Percentiles rank a stretch among this genome's conserved stretches.
phyloP scores from a whole-genome alignment of 306 rosid species.

The Arachis hypogaea region DNA sequence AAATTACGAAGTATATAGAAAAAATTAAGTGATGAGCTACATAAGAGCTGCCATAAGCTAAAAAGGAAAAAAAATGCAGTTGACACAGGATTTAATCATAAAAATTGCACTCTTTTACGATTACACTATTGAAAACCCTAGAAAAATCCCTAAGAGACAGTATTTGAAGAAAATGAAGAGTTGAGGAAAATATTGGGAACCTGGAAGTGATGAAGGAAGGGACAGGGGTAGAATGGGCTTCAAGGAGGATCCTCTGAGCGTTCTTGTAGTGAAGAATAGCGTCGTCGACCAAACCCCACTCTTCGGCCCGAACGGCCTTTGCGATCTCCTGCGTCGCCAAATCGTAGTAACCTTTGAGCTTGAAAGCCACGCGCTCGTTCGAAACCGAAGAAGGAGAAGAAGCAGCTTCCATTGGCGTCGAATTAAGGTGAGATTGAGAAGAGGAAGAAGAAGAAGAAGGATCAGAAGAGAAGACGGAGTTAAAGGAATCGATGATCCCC shows the following conservation, averaged over 20 bases:
- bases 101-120: not conserved
- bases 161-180: not conserved
- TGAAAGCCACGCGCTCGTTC: conserved; percentile 88
- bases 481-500: conserved; percentile 67
- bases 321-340: conserved; percentile 90
- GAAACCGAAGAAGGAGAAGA: conserved; percentile 58
- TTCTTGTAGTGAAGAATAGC: conserved; percentile 77
- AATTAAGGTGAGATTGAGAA: not conserved
- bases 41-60: conserved; percentile 20
- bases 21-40: conserved; percentile 25
- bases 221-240: conserved; percentile 74
- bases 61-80: not conserved
- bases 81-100: not conserved
- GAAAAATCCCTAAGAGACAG: not conserved
- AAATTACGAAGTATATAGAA: not conserved
- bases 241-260: conserved; percentile 76
- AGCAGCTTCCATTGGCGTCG: conserved; percentile 58
- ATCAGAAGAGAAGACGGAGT: conserved; percentile 57
- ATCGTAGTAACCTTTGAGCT: conserved; percentile 88
- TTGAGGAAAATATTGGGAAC: conserved; percentile 26
- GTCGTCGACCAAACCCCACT: conserved; percentile 85
- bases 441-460: conserved; percentile 29
- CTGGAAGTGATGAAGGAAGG: conserved; percentile 80
- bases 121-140: conserved; percentile 4
- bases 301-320: conserved; percentile 95